These are phyloP conservation scores for Debaryomyces sp. DNA, from an alignment of 1,139 yeast species.

Conservation along the genomic window DNA sequence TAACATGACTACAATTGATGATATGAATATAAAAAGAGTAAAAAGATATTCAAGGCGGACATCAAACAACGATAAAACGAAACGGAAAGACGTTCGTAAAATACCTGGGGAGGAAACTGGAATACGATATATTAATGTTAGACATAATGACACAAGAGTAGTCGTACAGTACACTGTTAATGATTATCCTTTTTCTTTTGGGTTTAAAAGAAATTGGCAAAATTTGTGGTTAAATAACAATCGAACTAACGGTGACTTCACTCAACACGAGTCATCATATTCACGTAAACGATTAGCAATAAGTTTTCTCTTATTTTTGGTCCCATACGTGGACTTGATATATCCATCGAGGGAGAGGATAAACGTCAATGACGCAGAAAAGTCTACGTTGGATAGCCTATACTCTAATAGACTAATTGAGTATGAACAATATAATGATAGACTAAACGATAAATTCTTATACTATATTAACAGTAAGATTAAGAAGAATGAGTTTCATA, in stretches of 20 bases:
- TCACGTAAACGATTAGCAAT: slow-evolving; percentile 17
- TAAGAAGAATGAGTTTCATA: slow-evolving; percentile 17
- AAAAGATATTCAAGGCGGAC: slow-evolving; percentile 26
- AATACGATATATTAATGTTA: slow-evolving; percentile 34
- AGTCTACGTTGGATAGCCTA: slow-evolving; percentile 4
- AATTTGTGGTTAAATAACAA: slow-evolving; percentile 36
- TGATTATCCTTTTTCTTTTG: slow-evolving; percentile 32
- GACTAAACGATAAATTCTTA: slow-evolving; percentile 23
- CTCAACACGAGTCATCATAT: slow-evolving; percentile 8
- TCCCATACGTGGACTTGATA: slow-evolving; percentile 37
- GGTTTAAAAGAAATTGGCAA: slow-evolving; percentile 35
- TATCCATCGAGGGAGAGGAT: slow-evolving; percentile 11
- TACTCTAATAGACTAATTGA: not conserved
- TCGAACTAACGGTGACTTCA: slow-evolving; percentile 20
- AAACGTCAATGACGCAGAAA: slow-evolving; percentile 10
- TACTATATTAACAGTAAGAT: slow-evolving; percentile 23
- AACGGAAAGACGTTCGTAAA: slow-evolving; percentile 11
- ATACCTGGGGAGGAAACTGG: slow-evolving; percentile 36
- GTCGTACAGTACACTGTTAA: slow-evolving; percentile 33
- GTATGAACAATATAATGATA: slow-evolving; percentile 14
- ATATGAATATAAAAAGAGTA: slow-evolving; percentile 28
- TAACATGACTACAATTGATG: slow-evolving; percentile 53
- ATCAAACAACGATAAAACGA: slow-evolving; percentile 11
- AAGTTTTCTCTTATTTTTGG: slow-evolving; percentile 24
- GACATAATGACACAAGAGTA: slow-evolving; percentile 24